phyloP scores from a whole-genome alignment of 2,329 filamentous ascomycete species.

The Phialophora macrospora region DNA sequence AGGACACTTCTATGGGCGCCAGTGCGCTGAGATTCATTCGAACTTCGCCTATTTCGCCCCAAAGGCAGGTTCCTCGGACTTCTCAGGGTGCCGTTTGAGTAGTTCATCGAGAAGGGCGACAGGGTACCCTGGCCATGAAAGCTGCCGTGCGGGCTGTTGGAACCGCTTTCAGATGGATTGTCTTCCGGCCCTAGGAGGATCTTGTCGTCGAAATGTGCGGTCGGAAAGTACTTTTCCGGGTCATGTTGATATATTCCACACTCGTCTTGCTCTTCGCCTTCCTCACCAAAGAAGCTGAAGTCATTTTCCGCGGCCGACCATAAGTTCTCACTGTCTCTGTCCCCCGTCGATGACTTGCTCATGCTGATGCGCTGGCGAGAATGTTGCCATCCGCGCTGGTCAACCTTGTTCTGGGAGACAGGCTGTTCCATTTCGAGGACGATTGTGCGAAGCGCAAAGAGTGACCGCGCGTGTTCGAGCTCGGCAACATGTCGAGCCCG shows the following conservation, averaged over 20 bases:
- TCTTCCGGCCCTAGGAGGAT: constrained; percentile 48
- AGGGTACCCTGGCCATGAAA: constrained; percentile 21
- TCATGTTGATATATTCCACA: constrained; percentile 57
- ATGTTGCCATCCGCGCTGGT: constrained; percentile 45
- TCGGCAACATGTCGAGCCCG: constrained; percentile 56
- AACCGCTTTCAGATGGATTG: constrained; percentile 33
- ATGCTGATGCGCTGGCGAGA: constrained; percentile 53
- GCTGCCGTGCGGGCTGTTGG: constrained; percentile 31
- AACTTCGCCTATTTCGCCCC: constrained; percentile 36
- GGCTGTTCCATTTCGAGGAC: constrained; percentile 59
- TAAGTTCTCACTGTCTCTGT: constrained; percentile 63
- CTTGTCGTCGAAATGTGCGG: constrained; percentile 52
- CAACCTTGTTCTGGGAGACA: constrained; percentile 13
- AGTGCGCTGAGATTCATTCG: constrained; percentile 34
- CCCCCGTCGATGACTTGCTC: constrained; percentile 62
- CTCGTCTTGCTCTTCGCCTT: constrained; percentile 48
- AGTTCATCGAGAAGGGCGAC: constrained; percentile 30
- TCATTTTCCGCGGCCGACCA: constrained; percentile 65
- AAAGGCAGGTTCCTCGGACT: constrained; percentile 37
- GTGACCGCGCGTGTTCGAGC: constrained; percentile 54
- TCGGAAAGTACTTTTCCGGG: constrained; percentile 51
- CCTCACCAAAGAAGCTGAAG: constrained; percentile 66
- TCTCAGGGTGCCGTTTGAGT: constrained; percentile 22
- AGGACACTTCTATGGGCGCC: constrained; percentile 6
- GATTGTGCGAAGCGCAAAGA: constrained; percentile 62